Evolutionary conservation across 176 grass and related monocot species (phyloP).

Genomic region (Cenchrus americanus): DNA sequence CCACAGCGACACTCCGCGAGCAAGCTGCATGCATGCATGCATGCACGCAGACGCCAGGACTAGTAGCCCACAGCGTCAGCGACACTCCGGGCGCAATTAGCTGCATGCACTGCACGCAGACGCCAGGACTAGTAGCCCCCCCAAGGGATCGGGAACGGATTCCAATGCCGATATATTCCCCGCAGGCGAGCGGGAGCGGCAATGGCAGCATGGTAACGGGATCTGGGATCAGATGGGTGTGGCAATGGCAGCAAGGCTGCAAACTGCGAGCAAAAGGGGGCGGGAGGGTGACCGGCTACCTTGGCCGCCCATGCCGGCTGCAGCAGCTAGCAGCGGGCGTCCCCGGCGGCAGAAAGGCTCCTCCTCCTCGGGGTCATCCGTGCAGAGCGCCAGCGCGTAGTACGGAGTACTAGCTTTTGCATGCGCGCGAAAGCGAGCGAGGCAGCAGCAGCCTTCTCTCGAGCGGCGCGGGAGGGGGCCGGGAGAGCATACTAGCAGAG

Average conservation of each 20-base stretch:
- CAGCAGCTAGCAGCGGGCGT: no score
- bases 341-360: conserved; percentile 6
- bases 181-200: neutral
- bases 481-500: neutral
- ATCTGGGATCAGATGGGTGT: neutral
- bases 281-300: no score
- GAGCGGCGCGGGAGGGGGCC: neutral
- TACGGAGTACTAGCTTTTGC: conserved; percentile 16
- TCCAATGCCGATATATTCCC: conserved; percentile 45
- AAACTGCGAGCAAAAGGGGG: neutral
- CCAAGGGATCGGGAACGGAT: conserved; percentile 16
- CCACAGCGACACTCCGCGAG: no score
- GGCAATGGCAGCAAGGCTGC: conserved; percentile 13
- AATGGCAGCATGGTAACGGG: neutral
- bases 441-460: neutral
- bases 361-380: neutral
- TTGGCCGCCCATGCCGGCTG: no score
- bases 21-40: conserved; percentile 1
- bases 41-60: neutral
- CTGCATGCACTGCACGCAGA: conserved; percentile 1
- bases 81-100: no score
- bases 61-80: no score
- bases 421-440: conserved; percentile 24
- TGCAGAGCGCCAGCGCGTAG: neutral
- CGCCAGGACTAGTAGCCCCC: neutral